A percentile compares a stretch with the other conserved stretches of the same genome.
Evolutionary conservation across 2,329 filamentous ascomycete species (phyloP).

Genomic region (Pyrenophora teres): DNA sequence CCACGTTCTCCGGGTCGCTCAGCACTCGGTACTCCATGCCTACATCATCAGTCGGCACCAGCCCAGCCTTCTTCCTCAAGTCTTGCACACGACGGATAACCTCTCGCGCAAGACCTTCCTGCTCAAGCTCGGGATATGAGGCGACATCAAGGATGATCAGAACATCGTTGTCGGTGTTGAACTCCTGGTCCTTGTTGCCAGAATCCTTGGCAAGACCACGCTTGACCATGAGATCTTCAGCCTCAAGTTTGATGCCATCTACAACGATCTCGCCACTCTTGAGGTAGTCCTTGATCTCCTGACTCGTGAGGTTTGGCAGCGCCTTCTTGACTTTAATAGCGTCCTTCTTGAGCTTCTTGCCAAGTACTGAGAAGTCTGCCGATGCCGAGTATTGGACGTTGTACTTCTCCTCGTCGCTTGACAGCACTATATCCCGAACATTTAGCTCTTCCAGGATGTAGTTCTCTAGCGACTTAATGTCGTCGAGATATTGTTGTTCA

Average conservation of each 20-base stretch:
- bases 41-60: constrained; percentile 90
- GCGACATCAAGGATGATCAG: constrained; percentile 87
- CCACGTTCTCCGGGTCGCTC: constrained; percentile 76
- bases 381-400: constrained; percentile 88
- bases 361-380: constrained; percentile 91
- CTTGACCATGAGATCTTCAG: constrained; percentile 82
- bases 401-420: constrained; percentile 86
- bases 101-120: constrained; percentile 88
- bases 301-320: constrained; percentile 75
- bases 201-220: constrained; percentile 76
- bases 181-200: constrained; percentile 75
- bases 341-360: constrained; percentile 97
- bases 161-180: constrained; percentile 86
- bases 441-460: constrained; percentile 95
- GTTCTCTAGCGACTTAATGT: constrained; percentile 81
- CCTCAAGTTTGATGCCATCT: constrained; percentile 80
- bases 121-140: constrained; percentile 80
- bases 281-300: constrained; percentile 80
- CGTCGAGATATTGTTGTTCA: constrained; percentile 80
- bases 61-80: constrained; percentile 88
- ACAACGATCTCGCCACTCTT: constrained; percentile 75
- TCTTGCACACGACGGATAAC: constrained; percentile 92
- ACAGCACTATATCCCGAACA: constrained; percentile 80
- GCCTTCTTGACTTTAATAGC: constrained; percentile 90
- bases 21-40: constrained; percentile 91